phyloP scores from a whole-genome alignment of 257 asterid species.

The Phtheirospermum japonicum region DNA sequence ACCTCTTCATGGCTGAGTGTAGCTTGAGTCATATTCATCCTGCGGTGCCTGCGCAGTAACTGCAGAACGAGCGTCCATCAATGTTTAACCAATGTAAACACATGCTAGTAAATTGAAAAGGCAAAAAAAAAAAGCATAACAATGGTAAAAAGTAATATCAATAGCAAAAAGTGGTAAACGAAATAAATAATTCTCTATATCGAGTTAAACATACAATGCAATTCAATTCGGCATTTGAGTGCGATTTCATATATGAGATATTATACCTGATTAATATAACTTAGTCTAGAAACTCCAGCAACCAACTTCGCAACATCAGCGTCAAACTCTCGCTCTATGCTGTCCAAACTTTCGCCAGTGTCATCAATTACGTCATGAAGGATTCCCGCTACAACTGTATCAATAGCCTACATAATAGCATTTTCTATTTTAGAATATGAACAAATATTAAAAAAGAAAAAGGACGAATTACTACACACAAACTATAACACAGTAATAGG shows the following conservation, averaged over 20 bases:
- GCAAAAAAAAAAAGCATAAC: conserved; percentile 2
- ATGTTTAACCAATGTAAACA: conserved; percentile 12
- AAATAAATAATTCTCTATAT: conserved; percentile 19
- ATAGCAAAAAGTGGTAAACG: background rate
- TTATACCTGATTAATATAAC: conserved; percentile 87
- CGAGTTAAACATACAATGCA: background rate
- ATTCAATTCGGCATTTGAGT: conserved; percentile 19
- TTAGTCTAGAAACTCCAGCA: conserved; percentile 90
- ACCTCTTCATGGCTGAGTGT: conserved; percentile 83
- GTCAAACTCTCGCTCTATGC: conserved; percentile 77
- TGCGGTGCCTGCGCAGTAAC: conserved; percentile 92
- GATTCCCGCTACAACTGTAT: conserved; percentile 93
- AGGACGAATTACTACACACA: conserved; percentile 14
- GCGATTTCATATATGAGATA: conserved; percentile 9
- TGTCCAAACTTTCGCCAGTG: conserved; percentile 64
- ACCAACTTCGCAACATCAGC: conserved; percentile 80
- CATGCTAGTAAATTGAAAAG: conserved; percentile 4
- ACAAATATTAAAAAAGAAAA: conserved; percentile 7
- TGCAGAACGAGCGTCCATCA: conserved; percentile 34
- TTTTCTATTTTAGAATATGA: conserved; percentile 24
- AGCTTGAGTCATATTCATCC: conserved; percentile 63
- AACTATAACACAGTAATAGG: background rate
- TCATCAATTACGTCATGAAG: conserved; percentile 93
- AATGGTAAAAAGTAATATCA: background rate
- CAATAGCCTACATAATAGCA: conserved; percentile 57